Evolutionary conservation across 805 yeast genomes (phyloP), one percentile per base, ranked within the genome.

Genomic region (Suhomyces xylopsoci): DNA sequence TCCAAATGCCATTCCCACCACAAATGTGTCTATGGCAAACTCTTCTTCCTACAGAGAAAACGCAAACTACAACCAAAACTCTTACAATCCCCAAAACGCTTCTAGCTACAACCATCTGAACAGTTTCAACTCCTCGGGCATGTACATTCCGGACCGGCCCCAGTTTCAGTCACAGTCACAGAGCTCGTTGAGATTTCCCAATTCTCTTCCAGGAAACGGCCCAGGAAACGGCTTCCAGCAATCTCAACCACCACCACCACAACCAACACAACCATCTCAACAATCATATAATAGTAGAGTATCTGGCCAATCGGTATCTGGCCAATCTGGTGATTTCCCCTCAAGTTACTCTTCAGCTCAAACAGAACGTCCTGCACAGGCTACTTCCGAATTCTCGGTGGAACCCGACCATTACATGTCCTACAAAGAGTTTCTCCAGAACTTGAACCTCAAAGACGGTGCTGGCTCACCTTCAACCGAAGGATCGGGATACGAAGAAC

Each of bases 1-100:
- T 41, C 68, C 72, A 14, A 71, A 70, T 19, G 74, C 82, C 6
- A 73, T 75, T 9, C 82, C 87, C 8, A 82, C 87, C 2, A 82
- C 87, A 53, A 71, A 49, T 56, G 69, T 82, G 28, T 75, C 82
- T 14, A 78, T 73, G 60, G 84, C 47, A 38, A 55, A 57, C 25
- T 56, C 57, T 45, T 56, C 61, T 28, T 57, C 32, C 45, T 62
- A 25, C 32, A 28, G 28, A 26, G 28, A n/a, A n/a, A n/a, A n/a
- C n/a, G n/a, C n/a, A n/a, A n/a, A n/a, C n/a, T n/a, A n/a, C n/a
- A n/a, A n/a, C n/a, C n/a, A n/a, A n/a, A n/a, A n/a, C n/a, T n/a
- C n/a, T n/a, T n/a, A n/a, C n/a, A n/a, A n/a, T n/a, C n/a, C n/a
- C n/a, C n/a, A n/a, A n/a, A n/a, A n/a, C n/a, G n/a, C n/a, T n/a